Conservation (phyloP, 306 rosid species). For the Trifolium dubium region DNA sequence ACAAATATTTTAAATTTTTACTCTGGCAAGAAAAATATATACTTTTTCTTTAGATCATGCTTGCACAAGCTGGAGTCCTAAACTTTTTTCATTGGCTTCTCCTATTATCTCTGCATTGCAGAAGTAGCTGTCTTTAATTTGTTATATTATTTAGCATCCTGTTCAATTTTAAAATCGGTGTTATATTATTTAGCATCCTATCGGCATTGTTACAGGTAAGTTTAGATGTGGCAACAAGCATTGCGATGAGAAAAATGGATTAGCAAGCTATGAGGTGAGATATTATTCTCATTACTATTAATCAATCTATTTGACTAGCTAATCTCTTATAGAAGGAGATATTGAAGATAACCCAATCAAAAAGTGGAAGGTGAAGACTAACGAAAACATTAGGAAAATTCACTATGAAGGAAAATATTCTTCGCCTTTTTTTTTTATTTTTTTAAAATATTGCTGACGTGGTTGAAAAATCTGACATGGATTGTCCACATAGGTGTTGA, state of each 20-base stretch:
- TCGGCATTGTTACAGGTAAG: slow-evolving; percentile 83
- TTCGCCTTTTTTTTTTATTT: too few species aligned
- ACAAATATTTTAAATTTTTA: neutral
- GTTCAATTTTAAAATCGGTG: too few species aligned
- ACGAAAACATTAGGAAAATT: neutral
- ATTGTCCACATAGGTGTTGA: too few species aligned
- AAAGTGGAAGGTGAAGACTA: neutral
- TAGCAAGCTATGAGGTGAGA: slow-evolving; percentile 88
- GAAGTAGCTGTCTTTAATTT: slow-evolving; percentile 12
- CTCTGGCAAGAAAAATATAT: neutral
- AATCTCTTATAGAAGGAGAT: slow-evolving; percentile 10
- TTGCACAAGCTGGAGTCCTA: slow-evolving; percentile 16
- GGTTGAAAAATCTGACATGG: too few species aligned
- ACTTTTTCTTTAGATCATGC: slow-evolving; percentile 18
- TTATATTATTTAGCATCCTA: slow-evolving; percentile 22
- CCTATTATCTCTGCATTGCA: slow-evolving; percentile 14
- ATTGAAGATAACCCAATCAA: slow-evolving; percentile 5
- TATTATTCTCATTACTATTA: slow-evolving; percentile 9
- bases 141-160: too few species aligned
- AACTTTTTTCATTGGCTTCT: slow-evolving; percentile 13
- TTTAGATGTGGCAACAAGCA: slow-evolving; percentile 84
- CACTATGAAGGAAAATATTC: neutral
- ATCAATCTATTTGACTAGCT: slow-evolving; percentile 26
- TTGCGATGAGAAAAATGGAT: slow-evolving; percentile 71
- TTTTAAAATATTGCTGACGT: too few species aligned